Evolutionary conservation across 768 basidiomycete genomes (phyloP).

Genomic region (Leccinum fibrillosum): DNA sequence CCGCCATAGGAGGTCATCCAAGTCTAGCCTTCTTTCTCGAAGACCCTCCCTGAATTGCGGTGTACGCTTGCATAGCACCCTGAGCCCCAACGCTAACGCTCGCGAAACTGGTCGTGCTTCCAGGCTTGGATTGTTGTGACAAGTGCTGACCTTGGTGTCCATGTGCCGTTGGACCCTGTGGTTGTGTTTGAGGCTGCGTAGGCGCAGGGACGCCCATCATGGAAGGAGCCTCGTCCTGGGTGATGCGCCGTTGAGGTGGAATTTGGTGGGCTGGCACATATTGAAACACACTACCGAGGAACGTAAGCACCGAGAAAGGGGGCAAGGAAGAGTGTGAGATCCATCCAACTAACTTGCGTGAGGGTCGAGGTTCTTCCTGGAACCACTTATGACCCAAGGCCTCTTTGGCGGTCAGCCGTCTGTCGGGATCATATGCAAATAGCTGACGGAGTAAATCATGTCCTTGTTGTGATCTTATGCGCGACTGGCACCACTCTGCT

Average conservation of each 20-base stretch:
- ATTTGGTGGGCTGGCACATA: constrained; percentile 59
- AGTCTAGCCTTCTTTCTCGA: constrained; percentile 62
- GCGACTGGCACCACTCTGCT: constrained; percentile 68
- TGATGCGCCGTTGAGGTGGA: constrained; percentile 85
- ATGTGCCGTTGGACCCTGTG: constrained; percentile 42
- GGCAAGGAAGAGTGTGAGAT: neutral
- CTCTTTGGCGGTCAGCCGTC: constrained; percentile 76
- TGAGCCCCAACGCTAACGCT: constrained; percentile 55
- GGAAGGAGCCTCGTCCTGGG: constrained; percentile 87
- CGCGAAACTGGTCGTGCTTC: constrained; percentile 60
- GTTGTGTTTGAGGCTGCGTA: constrained; percentile 40
- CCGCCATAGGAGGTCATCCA: constrained; percentile 30
- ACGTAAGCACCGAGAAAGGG: constrained; percentile 5
- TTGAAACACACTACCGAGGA: constrained; percentile 63
- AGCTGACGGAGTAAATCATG: constrained; percentile 83
- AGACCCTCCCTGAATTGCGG: constrained; percentile 33
- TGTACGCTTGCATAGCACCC: constrained; percentile 30
- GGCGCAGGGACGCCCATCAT: constrained; percentile 68
- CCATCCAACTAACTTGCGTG: constrained; percentile 64
- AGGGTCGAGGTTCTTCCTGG: constrained; percentile 82
- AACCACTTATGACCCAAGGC: constrained; percentile 91
- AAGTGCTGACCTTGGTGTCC: constrained; percentile 44
- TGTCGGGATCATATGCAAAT: constrained; percentile 89
- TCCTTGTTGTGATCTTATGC: constrained; percentile 58
- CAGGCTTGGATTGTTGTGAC: constrained; percentile 45